Evolutionary conservation across 2,329 filamentous ascomycete genomes (phyloP).

Genomic region (Rutstroemia sp.): DNA sequence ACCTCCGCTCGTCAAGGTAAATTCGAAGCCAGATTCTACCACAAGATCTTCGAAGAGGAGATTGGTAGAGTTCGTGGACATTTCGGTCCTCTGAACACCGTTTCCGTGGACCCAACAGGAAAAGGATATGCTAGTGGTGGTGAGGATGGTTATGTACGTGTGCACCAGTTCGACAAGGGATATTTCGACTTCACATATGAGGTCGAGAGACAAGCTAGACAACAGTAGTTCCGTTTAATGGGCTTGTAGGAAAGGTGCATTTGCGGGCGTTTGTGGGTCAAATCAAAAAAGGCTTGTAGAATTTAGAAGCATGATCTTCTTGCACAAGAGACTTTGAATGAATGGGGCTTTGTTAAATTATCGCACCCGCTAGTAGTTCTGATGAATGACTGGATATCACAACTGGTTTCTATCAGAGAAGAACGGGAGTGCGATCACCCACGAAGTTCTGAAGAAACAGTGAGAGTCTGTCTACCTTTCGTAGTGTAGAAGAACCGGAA

Average conservation of each 20-base stretch:
- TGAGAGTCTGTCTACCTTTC: no score
- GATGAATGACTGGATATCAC: no score
- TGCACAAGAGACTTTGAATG: conserved; percentile 2
- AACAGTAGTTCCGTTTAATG: conserved; percentile 21
- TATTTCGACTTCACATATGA: conserved; percentile 99
- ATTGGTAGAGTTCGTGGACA: conserved; percentile 94
- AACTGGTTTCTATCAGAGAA: no score
- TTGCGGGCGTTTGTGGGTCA: conserved; percentile 24
- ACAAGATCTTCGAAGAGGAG: conserved; percentile 99
- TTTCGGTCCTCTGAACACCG: conserved; percentile 83
- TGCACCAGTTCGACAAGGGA: conserved; percentile 97
- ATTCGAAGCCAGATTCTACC: conserved; percentile 98
- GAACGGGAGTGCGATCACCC: no score
- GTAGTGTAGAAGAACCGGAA: no score
- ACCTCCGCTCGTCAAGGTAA: conserved; percentile 88
- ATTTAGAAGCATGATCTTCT: conserved; percentile 1
- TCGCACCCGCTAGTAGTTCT: neutral
- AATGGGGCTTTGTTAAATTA: neutral
- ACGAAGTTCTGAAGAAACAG: no score
- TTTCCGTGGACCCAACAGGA: conserved; percentile 86
- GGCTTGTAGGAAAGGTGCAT: conserved; percentile 20
- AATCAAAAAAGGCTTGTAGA: conserved; percentile 10
- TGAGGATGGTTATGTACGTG: conserved; percentile 96
- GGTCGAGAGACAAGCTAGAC: conserved; percentile 72
- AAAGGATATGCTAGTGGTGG: conserved; percentile 91